Evolutionary conservation across 495 filamentous ascomycete species (phyloP).

Genomic region (Neurospora africana): DNA sequence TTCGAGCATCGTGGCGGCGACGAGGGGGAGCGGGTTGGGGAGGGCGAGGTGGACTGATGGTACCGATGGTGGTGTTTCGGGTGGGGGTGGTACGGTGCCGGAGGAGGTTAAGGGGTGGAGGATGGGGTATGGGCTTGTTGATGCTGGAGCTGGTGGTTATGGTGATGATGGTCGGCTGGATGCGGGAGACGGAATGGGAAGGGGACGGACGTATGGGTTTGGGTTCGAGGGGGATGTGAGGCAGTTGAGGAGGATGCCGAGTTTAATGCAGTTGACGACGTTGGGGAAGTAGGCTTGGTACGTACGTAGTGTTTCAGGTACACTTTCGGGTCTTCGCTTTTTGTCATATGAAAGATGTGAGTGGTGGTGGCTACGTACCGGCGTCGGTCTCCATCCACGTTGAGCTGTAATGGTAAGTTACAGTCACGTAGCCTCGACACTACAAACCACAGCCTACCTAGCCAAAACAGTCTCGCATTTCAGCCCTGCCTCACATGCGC

Average conservation of each 20-base stretch:
- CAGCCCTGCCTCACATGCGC: background rate
- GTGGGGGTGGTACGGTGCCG: slow-evolving; percentile 1
- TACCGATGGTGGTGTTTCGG: background rate
- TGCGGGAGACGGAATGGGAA: slow-evolving; percentile 7
- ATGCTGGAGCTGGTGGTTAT: background rate
- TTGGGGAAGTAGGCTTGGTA: background rate
- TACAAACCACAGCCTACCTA: background rate
- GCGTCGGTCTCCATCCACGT: background rate
- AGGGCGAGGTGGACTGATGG: slow-evolving; percentile 16
- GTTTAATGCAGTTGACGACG: background rate
- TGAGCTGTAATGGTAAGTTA: background rate
- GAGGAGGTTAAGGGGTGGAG: slow-evolving; percentile 13
- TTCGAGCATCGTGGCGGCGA: slow-evolving; percentile 28
- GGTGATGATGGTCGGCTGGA: background rate
- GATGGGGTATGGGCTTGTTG: slow-evolving; percentile 25
- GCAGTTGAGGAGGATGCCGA: slow-evolving; percentile 8
- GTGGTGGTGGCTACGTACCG: background rate
- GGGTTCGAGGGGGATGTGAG: slow-evolving; percentile 26
- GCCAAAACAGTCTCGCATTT: background rate
- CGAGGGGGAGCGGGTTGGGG: slow-evolving; percentile 25
- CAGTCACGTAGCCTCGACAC: background rate
- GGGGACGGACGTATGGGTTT: slow-evolving; percentile 20
- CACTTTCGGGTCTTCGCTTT: background rate
- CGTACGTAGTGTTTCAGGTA: background rate
- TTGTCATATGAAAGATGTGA: background rate